Evolutionary conservation across 23 red algal species (phyloP).

Genomic region (Gracilaria caudata): DNA sequence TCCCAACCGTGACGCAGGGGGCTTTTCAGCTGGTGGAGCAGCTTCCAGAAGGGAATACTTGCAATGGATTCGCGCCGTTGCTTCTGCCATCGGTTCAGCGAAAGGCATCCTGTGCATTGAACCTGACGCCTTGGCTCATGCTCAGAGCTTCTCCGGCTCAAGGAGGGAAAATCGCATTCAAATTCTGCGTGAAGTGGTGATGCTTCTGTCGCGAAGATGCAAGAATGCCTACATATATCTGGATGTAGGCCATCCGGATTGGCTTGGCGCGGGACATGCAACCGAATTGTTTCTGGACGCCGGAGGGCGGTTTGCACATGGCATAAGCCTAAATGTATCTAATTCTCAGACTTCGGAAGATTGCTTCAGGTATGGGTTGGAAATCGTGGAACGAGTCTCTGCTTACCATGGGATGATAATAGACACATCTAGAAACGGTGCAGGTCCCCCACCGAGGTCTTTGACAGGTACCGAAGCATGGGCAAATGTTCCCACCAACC

Average conservation of each 20-base stretch:
- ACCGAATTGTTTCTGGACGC: slow-evolving; percentile 25
- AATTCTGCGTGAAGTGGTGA: slow-evolving; percentile 31
- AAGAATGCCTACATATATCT: slow-evolving; percentile 47
- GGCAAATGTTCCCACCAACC: slow-evolving; percentile 52
- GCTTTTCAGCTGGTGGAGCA: slow-evolving; percentile 61
- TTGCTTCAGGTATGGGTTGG: slow-evolving; percentile 44
- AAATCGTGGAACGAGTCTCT: slow-evolving; percentile 45
- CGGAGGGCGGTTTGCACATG: slow-evolving; percentile 43
- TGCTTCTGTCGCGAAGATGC: slow-evolving; percentile 10
- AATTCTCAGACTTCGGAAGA: slow-evolving; percentile 41
- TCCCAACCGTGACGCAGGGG: slow-evolving; percentile 56
- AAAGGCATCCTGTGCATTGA: slow-evolving; percentile 48
- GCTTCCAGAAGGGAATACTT: slow-evolving; percentile 25
- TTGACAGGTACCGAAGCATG: slow-evolving; percentile 34
- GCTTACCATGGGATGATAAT: slow-evolving; percentile 46
- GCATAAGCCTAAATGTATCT: slow-evolving; percentile 49
- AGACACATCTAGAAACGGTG: slow-evolving; percentile 65
- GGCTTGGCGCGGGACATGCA: slow-evolving; percentile 16
- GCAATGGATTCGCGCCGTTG: slow-evolving; percentile 39
- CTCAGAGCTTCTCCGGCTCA: not conserved
- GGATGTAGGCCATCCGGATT: slow-evolving; percentile 47
- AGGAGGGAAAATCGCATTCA: slow-evolving; percentile 22
- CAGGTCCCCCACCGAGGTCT: slow-evolving; percentile 37
- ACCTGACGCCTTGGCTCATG: slow-evolving; percentile 61
- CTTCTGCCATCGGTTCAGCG: slow-evolving; percentile 27